Conservation (phyloP, 768 basidiomycete species). For the Leccinum boreale region DNA sequence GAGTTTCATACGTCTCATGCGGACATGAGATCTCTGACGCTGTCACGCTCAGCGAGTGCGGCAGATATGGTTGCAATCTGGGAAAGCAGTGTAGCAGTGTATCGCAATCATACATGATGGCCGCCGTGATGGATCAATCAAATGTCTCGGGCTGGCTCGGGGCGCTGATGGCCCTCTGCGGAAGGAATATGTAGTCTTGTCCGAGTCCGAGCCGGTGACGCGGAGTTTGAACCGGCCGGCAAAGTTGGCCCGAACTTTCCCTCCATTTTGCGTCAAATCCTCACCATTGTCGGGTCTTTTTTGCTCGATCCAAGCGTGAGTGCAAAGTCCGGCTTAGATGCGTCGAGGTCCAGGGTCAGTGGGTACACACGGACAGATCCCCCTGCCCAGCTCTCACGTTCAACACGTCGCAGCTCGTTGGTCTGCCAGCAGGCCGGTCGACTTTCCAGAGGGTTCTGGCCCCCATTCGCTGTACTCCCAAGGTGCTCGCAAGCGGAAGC, state of each 20-base stretch:
- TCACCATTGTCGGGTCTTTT: not conserved
- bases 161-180: not conserved
- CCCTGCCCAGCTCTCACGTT: slow-evolving; percentile 1
- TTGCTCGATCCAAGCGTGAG: not conserved
- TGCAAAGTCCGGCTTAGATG: not conserved
- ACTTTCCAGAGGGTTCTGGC: not conserved
- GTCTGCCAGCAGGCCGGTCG: not conserved
- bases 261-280: not conserved
- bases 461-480: not conserved
- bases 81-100: not conserved
- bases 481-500: not conserved
- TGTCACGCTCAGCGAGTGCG: not conserved
- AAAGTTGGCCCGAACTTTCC: not conserved
- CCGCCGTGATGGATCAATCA: not conserved
- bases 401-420: not conserved
- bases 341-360: not conserved
- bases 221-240: not conserved
- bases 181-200: not conserved
- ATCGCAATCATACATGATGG: not conserved
- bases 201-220: not conserved
- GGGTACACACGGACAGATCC: not conserved
- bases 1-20: slow-evolving; percentile 2
- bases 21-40: not conserved
- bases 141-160: not conserved
- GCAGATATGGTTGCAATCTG: not conserved